Evolutionary conservation across 2,329 filamentous ascomycete species (phyloP).

Genomic region (Cadophora sp.): DNA sequence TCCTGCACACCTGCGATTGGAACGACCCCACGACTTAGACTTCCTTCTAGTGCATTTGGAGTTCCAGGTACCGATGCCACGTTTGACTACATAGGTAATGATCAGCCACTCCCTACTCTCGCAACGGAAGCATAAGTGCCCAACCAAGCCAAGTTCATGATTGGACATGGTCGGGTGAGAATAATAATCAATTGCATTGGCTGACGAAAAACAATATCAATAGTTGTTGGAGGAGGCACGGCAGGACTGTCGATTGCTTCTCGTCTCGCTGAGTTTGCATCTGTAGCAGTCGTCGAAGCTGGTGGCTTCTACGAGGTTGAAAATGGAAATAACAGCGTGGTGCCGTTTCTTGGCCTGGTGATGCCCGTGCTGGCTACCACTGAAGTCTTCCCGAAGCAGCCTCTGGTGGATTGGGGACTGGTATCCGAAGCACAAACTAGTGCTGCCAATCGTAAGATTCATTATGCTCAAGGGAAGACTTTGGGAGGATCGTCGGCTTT

Average conservation of each 20-base stretch:
- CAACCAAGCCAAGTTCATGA: not conserved
- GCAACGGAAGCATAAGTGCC: not conserved
- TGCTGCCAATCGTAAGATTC: slow-evolving; percentile 18
- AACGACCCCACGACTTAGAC: not conserved
- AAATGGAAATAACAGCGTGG: slow-evolving; percentile 28
- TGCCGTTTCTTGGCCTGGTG: slow-evolving; percentile 11
- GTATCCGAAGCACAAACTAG: slow-evolving; percentile 23
- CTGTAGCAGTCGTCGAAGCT: slow-evolving; percentile 52
- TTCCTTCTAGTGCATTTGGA: slow-evolving; percentile 31
- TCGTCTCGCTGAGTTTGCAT: slow-evolving; percentile 46
- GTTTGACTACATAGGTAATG: slow-evolving; percentile 49
- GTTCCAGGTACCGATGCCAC: slow-evolving; percentile 30
- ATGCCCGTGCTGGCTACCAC: slow-evolving; percentile 11
- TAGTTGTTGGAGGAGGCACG: slow-evolving; percentile 54
- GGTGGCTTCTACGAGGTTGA: slow-evolving; percentile 41
- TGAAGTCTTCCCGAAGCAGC: slow-evolving; percentile 8
- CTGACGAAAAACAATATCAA: not conserved
- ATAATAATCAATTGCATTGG: not conserved
- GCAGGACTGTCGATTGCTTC: slow-evolving; percentile 53
- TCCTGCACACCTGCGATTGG: slow-evolving; percentile 1
- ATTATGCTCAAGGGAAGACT: slow-evolving; percentile 33
- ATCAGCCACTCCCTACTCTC: not conserved
- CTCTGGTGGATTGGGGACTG: slow-evolving; percentile 30
- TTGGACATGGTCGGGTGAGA: not conserved
- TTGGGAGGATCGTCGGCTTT: slow-evolving; percentile 50